phyloP scores from a whole-genome alignment of 192 early-diverging fungal species.

The Jimgerdemannia flammicorona region DNA sequence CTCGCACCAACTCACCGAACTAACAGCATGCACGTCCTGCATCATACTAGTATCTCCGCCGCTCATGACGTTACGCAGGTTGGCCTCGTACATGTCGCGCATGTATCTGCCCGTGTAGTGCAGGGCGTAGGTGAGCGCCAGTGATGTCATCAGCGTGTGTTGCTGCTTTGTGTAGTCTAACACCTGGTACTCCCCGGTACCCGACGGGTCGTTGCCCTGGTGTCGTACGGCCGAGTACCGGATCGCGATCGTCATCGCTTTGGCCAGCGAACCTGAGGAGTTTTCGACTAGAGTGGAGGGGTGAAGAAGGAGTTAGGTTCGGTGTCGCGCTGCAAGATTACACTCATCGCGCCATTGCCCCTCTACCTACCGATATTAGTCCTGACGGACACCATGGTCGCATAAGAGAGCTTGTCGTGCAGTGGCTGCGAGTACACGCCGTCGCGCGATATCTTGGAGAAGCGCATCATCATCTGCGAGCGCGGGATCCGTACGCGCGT shows the following conservation, averaged over 20 bases:
- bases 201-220: slow-evolving; percentile 38
- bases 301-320: slow-evolving; percentile 5
- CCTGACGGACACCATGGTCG: slow-evolving; percentile 71
- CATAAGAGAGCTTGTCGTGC: slow-evolving; percentile 74
- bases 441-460: slow-evolving; percentile 69
- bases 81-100: slow-evolving; percentile 29
- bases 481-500: slow-evolving; percentile 80
- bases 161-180: slow-evolving; percentile 34
- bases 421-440: slow-evolving; percentile 70
- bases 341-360: neutral
- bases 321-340: slow-evolving; percentile 18
- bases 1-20: neutral
- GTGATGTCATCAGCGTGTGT: slow-evolving; percentile 25
- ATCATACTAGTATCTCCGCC: slow-evolving; percentile 5
- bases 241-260: slow-evolving; percentile 78
- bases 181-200: slow-evolving; percentile 17
- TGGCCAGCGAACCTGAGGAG: slow-evolving; percentile 32
- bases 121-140: slow-evolving; percentile 32
- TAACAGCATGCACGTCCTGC: slow-evolving; percentile 2
- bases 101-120: slow-evolving; percentile 34
- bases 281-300: slow-evolving; percentile 42
- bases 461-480: slow-evolving; percentile 84
- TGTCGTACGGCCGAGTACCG: slow-evolving; percentile 82
- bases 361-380: slow-evolving; percentile 45
- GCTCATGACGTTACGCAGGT: neutral